Percentiles rank a stretch among this genome's conserved stretches.
These are phyloP conservation scores for Blastobotrys chiropterorum DNA, from an alignment of 805 yeast genomes.

Conservation along the genomic window DNA sequence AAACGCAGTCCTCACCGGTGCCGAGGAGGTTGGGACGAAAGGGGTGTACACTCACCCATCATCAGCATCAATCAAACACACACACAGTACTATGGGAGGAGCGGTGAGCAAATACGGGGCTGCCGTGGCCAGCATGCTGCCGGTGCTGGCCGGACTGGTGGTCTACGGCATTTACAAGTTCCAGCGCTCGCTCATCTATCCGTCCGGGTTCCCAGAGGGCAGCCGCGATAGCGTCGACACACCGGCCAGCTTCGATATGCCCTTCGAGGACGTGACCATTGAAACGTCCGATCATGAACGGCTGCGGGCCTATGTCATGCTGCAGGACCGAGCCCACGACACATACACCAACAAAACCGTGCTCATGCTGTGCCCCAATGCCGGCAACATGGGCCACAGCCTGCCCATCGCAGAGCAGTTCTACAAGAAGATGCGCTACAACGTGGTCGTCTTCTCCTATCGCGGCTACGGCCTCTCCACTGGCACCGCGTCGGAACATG, in stretches of 20 bases:
- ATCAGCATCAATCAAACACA: background rate
- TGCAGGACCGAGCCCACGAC: slow-evolving; percentile 36
- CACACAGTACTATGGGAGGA: background rate
- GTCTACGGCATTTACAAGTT: slow-evolving; percentile 22
- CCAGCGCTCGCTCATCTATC: slow-evolving; percentile 73
- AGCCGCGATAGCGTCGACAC: slow-evolving; percentile 59
- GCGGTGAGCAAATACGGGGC: slow-evolving; percentile 5
- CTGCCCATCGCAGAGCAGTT: slow-evolving; percentile 75
- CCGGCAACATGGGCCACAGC: slow-evolving; percentile 92
- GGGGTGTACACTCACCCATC: too few relatives aligned
- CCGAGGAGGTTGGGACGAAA: too few relatives aligned
- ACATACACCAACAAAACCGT: slow-evolving; percentile 52
- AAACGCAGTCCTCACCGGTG: background rate
- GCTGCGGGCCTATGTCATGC: slow-evolving; percentile 57
- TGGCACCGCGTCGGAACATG: slow-evolving; percentile 70
- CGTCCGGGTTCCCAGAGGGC: slow-evolving; percentile 73
- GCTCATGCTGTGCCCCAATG: slow-evolving; percentile 80
- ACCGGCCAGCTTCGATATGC: slow-evolving; percentile 64
- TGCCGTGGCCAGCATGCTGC: slow-evolving; percentile 7
- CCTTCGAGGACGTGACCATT: slow-evolving; percentile 54
- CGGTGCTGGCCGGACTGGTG: slow-evolving; percentile 11
- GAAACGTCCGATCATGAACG: slow-evolving; percentile 64
- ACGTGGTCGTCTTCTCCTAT: slow-evolving; percentile 71
- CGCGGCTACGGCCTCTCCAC: slow-evolving; percentile 84
- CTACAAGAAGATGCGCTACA: slow-evolving; percentile 53